Base-by-base conservation (phyloP, 2,329 filamentous ascomycete species). In the Fusarium hostae region DNA sequence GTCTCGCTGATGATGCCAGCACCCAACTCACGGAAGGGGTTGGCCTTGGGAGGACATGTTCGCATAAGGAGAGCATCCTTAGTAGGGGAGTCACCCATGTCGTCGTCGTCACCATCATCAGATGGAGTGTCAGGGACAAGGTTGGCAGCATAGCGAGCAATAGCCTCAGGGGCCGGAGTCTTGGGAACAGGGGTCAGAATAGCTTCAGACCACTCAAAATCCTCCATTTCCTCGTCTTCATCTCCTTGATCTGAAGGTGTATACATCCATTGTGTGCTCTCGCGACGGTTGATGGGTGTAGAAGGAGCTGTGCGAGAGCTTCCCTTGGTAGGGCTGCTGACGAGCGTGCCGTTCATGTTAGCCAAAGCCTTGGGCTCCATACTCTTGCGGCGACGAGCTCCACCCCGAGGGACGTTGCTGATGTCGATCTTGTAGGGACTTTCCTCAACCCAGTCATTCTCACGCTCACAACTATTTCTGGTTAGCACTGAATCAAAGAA, bases 401-500 rank as follows among this genome's bases (percentile, higher is more conserved):
- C 91, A 22, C 92, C 91, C 4, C 92, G 90, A 22, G 92, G 91
- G 37, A 92, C 82, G 45, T 90, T 82, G 4, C 87, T 85, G 34
- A 89, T 89, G 79, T 94, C 91, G 47, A 95, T 88, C 48, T 86
- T 85, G 79, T 94, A 95, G 0, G 88, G 84, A 0, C 84, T 82
- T 78, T 96, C 93, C 34, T 94, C 91, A 5, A 95, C 84, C 93
- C 93, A 95, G 78, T 89, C 84, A 70, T 92, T 92, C 76, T 93
- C 89, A 18, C 91, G 86, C 79, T 95, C 92, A 75, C 93, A 95
- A 74, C 91, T 93, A 62, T 24, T 9, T 9, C 6, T 16, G 18
- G 73, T 84, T 76, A 83, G 78, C 70, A 24, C 5, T n/a, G 39
- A 8, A 48, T n/a, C 20, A 50, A 54, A 2, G 9, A 13, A 15